Evolutionary conservation across 1,139 yeast species (phyloP), one percentile per base, ranked within the genome.

Genomic region (Protomyces macrosporus): DNA sequence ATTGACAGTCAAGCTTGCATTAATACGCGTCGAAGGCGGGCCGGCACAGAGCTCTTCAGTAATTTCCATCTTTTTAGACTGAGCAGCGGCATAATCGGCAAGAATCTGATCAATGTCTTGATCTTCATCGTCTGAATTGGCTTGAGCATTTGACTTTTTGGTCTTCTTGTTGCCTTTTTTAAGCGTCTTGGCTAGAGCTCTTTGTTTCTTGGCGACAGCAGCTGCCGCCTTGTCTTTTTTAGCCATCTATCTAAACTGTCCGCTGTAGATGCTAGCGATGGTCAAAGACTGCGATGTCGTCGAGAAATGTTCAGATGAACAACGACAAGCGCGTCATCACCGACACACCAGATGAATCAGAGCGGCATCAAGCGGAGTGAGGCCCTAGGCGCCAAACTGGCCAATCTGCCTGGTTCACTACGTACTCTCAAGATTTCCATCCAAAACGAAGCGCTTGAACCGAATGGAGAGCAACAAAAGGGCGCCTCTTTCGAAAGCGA

Each of bases 81-180:
- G 98, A 71, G 77, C 69, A 45, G 54, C 37, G 9, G 37, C 52
- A 40, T 85, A 87, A 69, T 86, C 87, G 48, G 84, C 89, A 65
- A 93, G 78, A 65, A 93, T 83, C 68, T 87, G 87, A 74, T 93
- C 98, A 65, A 93, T 85, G 72, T 90, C 97, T 68, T 87, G 82
- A 70, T 90, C 97, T 70, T 89, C 96, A 64, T 89, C 97, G 45
- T 84, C 62, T 4, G 55, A 55, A 51, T 58, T 40, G 10, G 56
- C 56, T 37, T 89, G 48, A 48, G 84, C 90, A 39, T 84, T 91
- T 36, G 79, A 76, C 72, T 90, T 90, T 71, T 84, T 86, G 45
- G 90, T 86, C 71, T 81, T 78, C 74, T 90, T 90, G 75, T 90
- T 88, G 70, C 80, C 79, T 75, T 89, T 90, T 4, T 73, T 70